Conservation (phyloP, 371 early-diverging fungal species). For the Chytridium lagenaria region DNA sequence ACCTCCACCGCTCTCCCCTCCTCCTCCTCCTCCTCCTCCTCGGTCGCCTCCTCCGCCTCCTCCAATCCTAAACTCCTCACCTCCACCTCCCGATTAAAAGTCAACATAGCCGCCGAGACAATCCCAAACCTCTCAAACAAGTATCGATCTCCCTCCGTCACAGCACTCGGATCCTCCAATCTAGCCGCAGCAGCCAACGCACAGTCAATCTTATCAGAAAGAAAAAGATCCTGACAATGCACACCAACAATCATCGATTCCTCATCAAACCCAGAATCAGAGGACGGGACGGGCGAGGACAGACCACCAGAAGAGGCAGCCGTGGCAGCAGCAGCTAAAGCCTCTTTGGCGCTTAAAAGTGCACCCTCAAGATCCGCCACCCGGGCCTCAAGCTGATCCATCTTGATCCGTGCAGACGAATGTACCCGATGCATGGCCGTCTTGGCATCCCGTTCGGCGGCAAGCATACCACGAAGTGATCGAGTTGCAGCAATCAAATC, state of each 20-base stretch:
- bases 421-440: background rate
- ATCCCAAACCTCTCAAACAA: slow-evolving; percentile 19
- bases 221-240: background rate
- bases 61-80: background rate
- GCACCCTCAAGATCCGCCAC: slow-evolving; percentile 12
- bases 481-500: background rate
- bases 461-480: background rate
- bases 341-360: background rate
- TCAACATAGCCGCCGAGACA: slow-evolving; percentile 7
- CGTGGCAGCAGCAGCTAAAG: slow-evolving; percentile 4
- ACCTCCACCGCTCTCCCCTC: background rate
- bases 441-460: background rate
- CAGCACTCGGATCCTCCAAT: background rate
- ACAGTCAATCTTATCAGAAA: slow-evolving; percentile 9
- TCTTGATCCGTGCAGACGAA: background rate
- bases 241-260: background rate
- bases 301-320: background rate
- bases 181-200: slow-evolving; percentile 5
- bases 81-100: slow-evolving; percentile 7
- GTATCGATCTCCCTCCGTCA: slow-evolving; percentile 12
- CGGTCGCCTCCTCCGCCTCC: background rate
- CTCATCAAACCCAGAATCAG: slow-evolving; percentile 14
- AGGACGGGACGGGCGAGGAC: background rate
- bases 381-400: background rate
- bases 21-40: slow-evolving; percentile 4